A percentile compares a stretch with the other conserved stretches of the same genome.
phyloP scores from a whole-genome alignment of 2,329 filamentous ascomycete genomes.

The Pseudocercospora vitis region DNA sequence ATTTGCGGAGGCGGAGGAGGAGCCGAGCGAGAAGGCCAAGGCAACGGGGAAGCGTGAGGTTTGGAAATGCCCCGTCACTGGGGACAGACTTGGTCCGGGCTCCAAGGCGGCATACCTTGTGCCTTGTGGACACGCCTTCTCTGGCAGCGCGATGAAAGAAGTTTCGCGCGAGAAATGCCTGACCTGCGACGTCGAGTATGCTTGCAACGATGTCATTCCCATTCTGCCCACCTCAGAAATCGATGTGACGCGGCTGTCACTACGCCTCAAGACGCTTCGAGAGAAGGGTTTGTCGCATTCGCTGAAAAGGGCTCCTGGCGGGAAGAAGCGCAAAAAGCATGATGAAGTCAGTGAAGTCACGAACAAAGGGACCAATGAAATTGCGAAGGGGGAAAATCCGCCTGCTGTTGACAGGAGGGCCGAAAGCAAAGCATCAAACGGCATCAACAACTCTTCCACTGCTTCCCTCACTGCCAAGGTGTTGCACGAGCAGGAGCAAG shows the following conservation, averaged over 20 bases:
- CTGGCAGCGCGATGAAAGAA: slow-evolving; percentile 73
- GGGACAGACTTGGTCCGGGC: slow-evolving; percentile 77
- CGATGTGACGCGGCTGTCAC: slow-evolving; percentile 67
- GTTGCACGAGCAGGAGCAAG: slow-evolving; percentile 78
- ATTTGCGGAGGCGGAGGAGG: slow-evolving; percentile 59
- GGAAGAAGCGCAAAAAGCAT: slow-evolving; percentile 71
- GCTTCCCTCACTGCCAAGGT: slow-evolving; percentile 84
- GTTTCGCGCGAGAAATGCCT: slow-evolving; percentile 60
- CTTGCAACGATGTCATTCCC: slow-evolving; percentile 72
- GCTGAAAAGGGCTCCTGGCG: slow-evolving; percentile 66
- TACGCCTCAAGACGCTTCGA: slow-evolving; percentile 67
- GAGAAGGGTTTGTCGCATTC: slow-evolving; percentile 77
- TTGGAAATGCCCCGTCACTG: slow-evolving; percentile 83
- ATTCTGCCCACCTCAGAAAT: slow-evolving; percentile 71
- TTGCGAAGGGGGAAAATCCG: slow-evolving; percentile 13
- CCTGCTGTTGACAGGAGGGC: slow-evolving; percentile 21
- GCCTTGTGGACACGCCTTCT: slow-evolving; percentile 93
- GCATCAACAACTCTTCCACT: slow-evolving; percentile 86
- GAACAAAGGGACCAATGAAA: slow-evolving; percentile 22
- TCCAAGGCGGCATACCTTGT: slow-evolving; percentile 85
- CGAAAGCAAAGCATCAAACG: slow-evolving; percentile 39
- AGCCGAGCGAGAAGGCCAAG: slow-evolving; percentile 42
- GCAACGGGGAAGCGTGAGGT: slow-evolving; percentile 45
- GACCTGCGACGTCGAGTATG: slow-evolving; percentile 71
- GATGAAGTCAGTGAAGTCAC: slow-evolving; percentile 42